Conservation (phyloP, 2,329 filamentous ascomycete genomes). For the Paraphoma sp. region DNA sequence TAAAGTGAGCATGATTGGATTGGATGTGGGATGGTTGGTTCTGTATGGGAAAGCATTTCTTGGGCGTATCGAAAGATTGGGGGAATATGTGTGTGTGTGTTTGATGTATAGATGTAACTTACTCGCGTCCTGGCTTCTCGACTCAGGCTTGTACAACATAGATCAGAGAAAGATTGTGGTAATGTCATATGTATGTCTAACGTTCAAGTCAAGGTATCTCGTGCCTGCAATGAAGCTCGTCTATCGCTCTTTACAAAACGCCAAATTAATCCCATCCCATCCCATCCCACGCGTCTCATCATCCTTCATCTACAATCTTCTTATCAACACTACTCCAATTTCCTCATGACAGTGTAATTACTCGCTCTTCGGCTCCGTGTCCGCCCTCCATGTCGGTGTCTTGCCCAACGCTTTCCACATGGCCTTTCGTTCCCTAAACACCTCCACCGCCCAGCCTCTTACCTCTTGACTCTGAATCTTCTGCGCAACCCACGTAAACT, state of each 20-base stretch:
- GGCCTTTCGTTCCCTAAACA: constrained; percentile 76
- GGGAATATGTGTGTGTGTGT: constrained; percentile 1
- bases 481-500: constrained; percentile 82
- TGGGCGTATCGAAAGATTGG: constrained; percentile 21
- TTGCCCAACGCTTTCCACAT: constrained; percentile 67
- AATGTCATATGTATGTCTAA: not conserved
- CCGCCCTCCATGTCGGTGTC: constrained; percentile 38
- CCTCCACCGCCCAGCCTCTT: constrained; percentile 76
- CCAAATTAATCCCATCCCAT: not conserved
- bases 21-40: constrained; percentile 20
- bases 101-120: constrained; percentile 16
- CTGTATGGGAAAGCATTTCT: too few relatives aligned
- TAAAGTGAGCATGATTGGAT: constrained; percentile 2
- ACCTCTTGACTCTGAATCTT: constrained; percentile 79
- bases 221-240: not conserved
- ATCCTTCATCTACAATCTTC: not conserved
- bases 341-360: not conserved
- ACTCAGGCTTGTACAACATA: constrained; percentile 41
- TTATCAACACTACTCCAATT: too few relatives aligned
- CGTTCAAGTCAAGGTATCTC: not conserved
- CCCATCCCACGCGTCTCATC: not conserved
- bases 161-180: constrained; percentile 5
- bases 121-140: constrained; percentile 30
- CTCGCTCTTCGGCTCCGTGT: constrained; percentile 28
- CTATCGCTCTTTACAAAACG: not conserved